Conservation (phyloP, 2,329 filamentous ascomycete species). For the Fusarium sp. region DNA sequence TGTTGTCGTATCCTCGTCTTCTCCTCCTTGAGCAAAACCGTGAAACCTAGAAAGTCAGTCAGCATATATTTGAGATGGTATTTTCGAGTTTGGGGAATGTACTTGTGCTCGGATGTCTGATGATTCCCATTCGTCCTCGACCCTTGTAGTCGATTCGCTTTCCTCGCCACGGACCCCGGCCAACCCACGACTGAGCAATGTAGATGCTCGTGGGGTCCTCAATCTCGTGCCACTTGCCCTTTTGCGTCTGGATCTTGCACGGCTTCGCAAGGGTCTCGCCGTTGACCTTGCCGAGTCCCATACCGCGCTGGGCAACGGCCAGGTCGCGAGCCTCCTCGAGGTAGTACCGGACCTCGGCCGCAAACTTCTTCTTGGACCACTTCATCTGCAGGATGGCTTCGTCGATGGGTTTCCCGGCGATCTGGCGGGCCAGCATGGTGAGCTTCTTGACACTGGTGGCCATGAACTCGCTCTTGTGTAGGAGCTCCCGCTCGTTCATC, state of each 20-base stretch:
- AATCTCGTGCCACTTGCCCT: constrained; percentile 75
- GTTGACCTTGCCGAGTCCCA: constrained; percentile 71
- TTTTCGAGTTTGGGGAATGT: constrained; percentile 51
- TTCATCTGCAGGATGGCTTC: constrained; percentile 95
- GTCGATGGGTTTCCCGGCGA: constrained; percentile 90
- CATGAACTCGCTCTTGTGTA: constrained; percentile 72
- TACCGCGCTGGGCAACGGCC: constrained; percentile 80
- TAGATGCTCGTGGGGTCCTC: constrained; percentile 83
- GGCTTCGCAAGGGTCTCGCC: constrained; percentile 51
- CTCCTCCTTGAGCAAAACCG: constrained; percentile 89
- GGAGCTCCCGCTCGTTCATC: constrained; percentile 64
- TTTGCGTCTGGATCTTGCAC: constrained; percentile 72
- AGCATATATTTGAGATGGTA: constrained; percentile 12
- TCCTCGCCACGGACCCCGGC: constrained; percentile 70
- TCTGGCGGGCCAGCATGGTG: constrained; percentile 82
- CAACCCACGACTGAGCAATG: constrained; percentile 92
- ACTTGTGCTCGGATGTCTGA: constrained; percentile 78
- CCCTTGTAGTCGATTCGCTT: constrained; percentile 74
- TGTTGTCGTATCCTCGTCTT: constrained; percentile 83
- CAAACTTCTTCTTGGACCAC: constrained; percentile 93
- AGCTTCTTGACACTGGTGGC: constrained; percentile 94
- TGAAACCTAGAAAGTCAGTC: constrained; percentile 65
- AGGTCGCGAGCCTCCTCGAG: constrained; percentile 81
- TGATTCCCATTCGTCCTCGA: constrained; percentile 71
- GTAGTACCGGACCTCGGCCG: constrained; percentile 78